Evolutionary conservation across 2,329 filamentous ascomycete species (phyloP), one percentile per base, ranked within the genome.

Genomic region (Ampelomyces quisqualis): DNA sequence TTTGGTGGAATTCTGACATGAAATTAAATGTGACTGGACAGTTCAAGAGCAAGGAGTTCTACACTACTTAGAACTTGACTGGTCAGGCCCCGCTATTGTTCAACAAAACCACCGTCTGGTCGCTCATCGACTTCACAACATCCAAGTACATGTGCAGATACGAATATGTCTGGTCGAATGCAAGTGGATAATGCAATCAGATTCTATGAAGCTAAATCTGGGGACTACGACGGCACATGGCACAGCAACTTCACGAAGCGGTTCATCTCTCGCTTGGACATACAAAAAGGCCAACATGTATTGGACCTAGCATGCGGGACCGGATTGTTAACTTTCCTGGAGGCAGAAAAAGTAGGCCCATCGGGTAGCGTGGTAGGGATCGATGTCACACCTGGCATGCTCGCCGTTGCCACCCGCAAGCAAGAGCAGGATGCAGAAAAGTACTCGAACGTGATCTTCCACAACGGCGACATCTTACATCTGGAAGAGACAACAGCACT

Each of bases 221-320:
- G 44, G 13, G 56, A 49, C 15, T 73, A 73, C 51, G 69, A 74
- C 32, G 53, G 66, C 20, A 68, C 65, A n/a, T 71, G 65, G 63
- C 72, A 74, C 43, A 55, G 56, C 11, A 53, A 61, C 20, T 72
- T 73, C 40, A 67, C 70, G 2, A 53, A 49, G 20, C 62, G 70
- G 20, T 70, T 72, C 43, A 51, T 67, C 7, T 57, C 67, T 17
- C 45, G 61, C 20, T 19, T 67, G 13, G 36, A 57, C 11, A 52
- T 67, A 21, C 39, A 54, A n/a, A 55, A 64, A 9, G 71, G 70
- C 18, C 64, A 73, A 35, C 42, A 64, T 15, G 52, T 75, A n/a
- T 64, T 75, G 9, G 73, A 75, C 38, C 58, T 75, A 11, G 72
- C 72, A 5, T 74, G 71, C 44, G 72, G 72, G 3, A 75, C 72